phyloP scores from a whole-genome alignment of 225 moss, liverwort and hornwort species.

The Bryum argenteum region DNA sequence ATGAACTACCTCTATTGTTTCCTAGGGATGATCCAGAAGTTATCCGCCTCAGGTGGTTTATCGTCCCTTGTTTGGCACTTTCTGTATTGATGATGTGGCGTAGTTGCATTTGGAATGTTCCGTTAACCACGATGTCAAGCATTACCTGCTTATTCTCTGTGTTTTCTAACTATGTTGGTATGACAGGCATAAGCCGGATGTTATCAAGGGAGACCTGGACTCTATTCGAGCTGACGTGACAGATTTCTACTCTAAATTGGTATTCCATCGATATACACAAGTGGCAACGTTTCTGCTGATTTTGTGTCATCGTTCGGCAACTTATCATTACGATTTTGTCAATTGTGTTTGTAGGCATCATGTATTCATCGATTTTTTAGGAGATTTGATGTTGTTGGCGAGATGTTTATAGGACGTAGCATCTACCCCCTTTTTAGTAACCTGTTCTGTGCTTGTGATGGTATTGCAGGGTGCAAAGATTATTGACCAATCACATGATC shows the following conservation, averaged over 20 bases:
- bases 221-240: conserved; percentile 76
- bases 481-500: conserved; percentile 66
- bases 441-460: conserved; percentile 1
- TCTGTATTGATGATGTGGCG: background rate
- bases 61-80: background rate
- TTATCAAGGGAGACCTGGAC: conserved; percentile 81
- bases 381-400: background rate
- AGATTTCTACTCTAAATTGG: conserved; percentile 63
- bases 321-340: background rate
- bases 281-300: background rate
- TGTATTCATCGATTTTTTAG: conserved; percentile 6
- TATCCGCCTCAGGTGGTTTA: conserved; percentile 58
- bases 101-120: conserved; percentile 12
- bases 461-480: conserved; percentile 66
- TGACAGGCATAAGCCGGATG: conserved; percentile 75
- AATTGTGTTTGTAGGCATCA: background rate
- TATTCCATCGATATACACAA: conserved; percentile 21
- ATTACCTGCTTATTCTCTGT: background rate
- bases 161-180: background rate
- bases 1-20: conserved; percentile 69
- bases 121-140: conserved; percentile 2
- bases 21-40: conserved; percentile 48
- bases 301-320: background rate
- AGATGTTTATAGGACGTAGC: conserved; percentile 1
- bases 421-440: background rate